phyloP scores from a whole-genome alignment of 1,284 basidiomycete genomes.

The Heterobasidion parviporum region DNA sequence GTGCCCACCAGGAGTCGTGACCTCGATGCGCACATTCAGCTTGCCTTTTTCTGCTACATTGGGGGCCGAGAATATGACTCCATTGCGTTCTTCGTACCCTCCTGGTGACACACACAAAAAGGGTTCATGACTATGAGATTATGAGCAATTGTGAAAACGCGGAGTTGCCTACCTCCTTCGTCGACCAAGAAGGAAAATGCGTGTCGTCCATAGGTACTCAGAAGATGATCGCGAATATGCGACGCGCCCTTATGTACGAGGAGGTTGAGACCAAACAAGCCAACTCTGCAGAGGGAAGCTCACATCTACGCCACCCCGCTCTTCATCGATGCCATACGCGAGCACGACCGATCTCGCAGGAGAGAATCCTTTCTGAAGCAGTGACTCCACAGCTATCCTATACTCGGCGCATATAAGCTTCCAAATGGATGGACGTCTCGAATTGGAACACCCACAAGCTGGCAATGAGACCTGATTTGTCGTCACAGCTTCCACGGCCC shows the following conservation, averaged over 20 bases:
- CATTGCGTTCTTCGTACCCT: conserved; percentile 25
- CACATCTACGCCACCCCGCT: conserved; percentile 43
- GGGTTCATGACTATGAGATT: neutral
- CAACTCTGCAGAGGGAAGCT: conserved; percentile 9
- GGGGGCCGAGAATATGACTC: conserved; percentile 37
- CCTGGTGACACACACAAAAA: conserved; percentile 13
- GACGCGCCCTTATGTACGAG: conserved; percentile 34
- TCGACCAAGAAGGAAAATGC: conserved; percentile 49
- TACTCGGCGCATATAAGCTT: neutral
- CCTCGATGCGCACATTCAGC: conserved; percentile 43
- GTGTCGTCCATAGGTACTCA: conserved; percentile 43
- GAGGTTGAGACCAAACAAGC: neutral
- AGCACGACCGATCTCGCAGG: conserved; percentile 50
- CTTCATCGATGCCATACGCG: conserved; percentile 67
- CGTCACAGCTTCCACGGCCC: conserved; percentile 57
- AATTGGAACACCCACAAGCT: conserved; percentile 32
- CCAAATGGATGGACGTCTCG: neutral
- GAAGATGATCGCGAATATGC: conserved; percentile 35
- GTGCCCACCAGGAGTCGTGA: conserved; percentile 58
- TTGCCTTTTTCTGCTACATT: conserved; percentile 62
- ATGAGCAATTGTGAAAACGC: neutral
- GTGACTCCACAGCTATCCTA: conserved; percentile 44
- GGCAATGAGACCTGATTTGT: conserved; percentile 54
- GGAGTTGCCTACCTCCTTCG: conserved; percentile 30
- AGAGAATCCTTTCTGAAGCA: conserved; percentile 41